Base-by-base conservation (phyloP, 352 stramenopile genomes). In the Phytophthora constricta region DNA sequence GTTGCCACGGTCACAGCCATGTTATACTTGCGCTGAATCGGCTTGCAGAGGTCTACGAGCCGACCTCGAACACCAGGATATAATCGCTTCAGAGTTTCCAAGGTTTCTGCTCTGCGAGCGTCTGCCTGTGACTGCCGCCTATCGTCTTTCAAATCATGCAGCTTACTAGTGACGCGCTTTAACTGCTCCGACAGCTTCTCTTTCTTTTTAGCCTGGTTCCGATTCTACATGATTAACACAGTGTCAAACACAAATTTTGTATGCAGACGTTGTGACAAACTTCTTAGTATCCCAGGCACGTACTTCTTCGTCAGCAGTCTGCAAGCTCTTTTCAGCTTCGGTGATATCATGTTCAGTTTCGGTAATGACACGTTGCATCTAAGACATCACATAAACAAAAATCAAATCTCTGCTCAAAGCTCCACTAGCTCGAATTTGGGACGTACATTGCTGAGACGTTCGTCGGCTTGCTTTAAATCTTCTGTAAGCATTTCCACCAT, bases 41-140 rank as follows among this genome's bases (percentile, higher is more conserved):
- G 98, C 45, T 97, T 98, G 82, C 96, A 99, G 7, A 99, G 72
- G 69, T 99, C 97, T 1, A 99, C 95, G 0, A 99, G 76, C 17
- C 97, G 91, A 3, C 98, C 98, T 25, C 91, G 87, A 27, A 99
- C 98, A 31, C 96, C 86, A 54, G 90, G 89, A 67, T 95, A 98
- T n/a, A 87, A 87, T 43, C 77, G 76, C 66, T 93, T 93, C 16
- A 97, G 72, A 0, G 84, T 84, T 45, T 97, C 89, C n/a, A 96
- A 54, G 10, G 64, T 92, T 39, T 97, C 90, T 0, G 72, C 67
- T 64, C 81, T 89, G 25, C 79, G 86, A 26, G 90, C 91, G 62
- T 98, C 92, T 16, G 97, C 87, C 60, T 98, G 96, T 23, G 85
- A 97, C 53, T 98, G 96, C 10, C 89, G 86, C 33, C 91, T 86